Conservation (phyloP, 495 filamentous ascomycete genomes). For the Daldinia bambusicola region DNA sequence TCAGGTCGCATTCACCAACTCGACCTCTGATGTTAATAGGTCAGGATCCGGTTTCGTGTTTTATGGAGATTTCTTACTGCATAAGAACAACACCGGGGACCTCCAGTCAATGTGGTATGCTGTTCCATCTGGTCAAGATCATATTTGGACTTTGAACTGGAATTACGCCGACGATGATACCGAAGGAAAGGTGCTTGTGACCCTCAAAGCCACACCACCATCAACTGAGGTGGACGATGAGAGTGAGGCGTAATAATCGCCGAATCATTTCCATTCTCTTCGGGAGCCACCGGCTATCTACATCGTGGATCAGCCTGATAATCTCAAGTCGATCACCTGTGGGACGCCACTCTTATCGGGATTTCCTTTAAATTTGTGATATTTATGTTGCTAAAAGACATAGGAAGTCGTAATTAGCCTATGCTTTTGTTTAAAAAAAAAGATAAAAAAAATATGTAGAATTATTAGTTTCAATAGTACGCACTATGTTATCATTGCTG, state of each 20-base stretch:
- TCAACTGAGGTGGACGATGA: conserved; percentile 16
- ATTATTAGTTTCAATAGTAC: neutral
- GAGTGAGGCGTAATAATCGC: neutral
- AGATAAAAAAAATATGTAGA: neutral
- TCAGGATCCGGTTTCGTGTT: conserved; percentile 48
- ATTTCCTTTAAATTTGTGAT: neutral
- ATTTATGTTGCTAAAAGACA: neutral
- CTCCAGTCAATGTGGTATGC: conserved; percentile 51
- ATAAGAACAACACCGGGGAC: conserved; percentile 42
- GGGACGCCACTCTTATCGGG: neutral
- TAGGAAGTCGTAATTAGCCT: neutral
- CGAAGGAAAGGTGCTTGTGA: conserved; percentile 36
- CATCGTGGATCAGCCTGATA: neutral
- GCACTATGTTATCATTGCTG: neutral
- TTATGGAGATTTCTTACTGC: conserved; percentile 50
- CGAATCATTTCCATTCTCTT: neutral
- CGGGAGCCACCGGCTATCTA: neutral
- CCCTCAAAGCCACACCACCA: conserved; percentile 45
- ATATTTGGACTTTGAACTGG: conserved; percentile 49
- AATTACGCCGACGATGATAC: conserved; percentile 47
- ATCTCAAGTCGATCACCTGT: neutral
- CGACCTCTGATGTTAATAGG: conserved; percentile 25
- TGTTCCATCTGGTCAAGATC: conserved; percentile 31
- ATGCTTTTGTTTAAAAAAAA: neutral
- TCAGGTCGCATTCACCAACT: conserved; percentile 42